Evolutionary conservation across 2,329 filamentous ascomycete species (phyloP), one percentile per base, ranked within the genome.

Genomic region (Cladosporium sp.): DNA sequence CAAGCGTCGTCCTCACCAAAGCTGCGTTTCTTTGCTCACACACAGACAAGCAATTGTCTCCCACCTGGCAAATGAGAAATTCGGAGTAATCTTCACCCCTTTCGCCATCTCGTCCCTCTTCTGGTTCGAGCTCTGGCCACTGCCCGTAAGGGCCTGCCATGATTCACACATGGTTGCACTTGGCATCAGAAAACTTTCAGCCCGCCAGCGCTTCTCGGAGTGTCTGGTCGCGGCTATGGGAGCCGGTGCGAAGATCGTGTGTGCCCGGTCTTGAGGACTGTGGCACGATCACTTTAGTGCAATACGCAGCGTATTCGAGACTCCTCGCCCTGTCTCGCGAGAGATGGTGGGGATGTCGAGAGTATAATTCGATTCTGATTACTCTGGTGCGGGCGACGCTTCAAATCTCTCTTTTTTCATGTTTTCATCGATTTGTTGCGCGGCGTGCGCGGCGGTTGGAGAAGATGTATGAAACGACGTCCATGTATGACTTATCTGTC

Each of bases 1-100:
- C 79, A 88, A 89, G 86, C 85, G 86, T 84, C 88, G 85, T 86
- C 88, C 88, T 88, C 83, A 82, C 85, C 87, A 92, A 90, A 83
- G 90, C 89, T 89, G 89, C 88, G 88, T 92, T 92, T 92, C 89
- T 90, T 91, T 92, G 89, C 89, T 88, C 87, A 88, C 89, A 83
- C 84, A 90, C 78, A 75, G 77, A 81, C 76, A 65, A 66, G 58
- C 49, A 55, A 61, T 63, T n/a, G 59, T 62, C 62, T 22, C 25
- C 42, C 50, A 60, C 4, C 66, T 75, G 78, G 90, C 90, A 92
- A 91, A 91, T 92, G 90, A 91, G 90, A 94, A 94, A 94, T 93
- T 94, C 90, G 90, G 90, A 94, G 90, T 89, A 94, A 86, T 92
- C 89, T 92, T 90, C 89, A 91, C 62, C 51, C 61, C 44, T 45